These are phyloP conservation scores for Sphaerostilbella broomeana DNA, from an alignment of 2,329 filamentous ascomycete genomes.

Conservation along the genomic window DNA sequence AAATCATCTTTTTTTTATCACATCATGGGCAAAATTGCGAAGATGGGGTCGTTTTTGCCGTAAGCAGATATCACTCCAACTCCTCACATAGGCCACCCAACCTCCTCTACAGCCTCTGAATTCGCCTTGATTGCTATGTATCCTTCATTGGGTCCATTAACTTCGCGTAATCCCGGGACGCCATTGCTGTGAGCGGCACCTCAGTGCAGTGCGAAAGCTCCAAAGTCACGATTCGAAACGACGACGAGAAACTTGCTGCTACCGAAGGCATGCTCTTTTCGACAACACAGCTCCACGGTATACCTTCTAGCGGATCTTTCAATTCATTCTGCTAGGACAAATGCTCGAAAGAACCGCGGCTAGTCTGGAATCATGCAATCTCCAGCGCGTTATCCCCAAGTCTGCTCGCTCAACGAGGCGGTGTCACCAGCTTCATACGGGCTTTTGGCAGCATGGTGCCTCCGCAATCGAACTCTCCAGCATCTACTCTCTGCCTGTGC, in stretches of 20 bases:
- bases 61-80: constrained; percentile 1
- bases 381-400: constrained; percentile 45
- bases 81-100: constrained; percentile 1
- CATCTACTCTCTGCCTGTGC: constrained; percentile 33
- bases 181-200: neutral
- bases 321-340: constrained; percentile 20
- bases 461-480: constrained; percentile 41
- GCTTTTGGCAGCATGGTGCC: constrained; percentile 51
- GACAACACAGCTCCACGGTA: neutral
- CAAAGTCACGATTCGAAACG: neutral
- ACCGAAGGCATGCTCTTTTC: constrained; percentile 9
- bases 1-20: constrained; percentile 13
- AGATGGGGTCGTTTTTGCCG: constrained; percentile 9
- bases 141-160: constrained; percentile 1
- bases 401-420: constrained; percentile 31
- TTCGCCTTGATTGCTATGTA: constrained; percentile 11
- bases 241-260: constrained; percentile 1
- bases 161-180: neutral
- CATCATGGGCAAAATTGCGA: constrained; percentile 10
- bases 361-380: constrained; percentile 48
- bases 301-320: constrained; percentile 4
- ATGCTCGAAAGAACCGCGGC: constrained; percentile 55
- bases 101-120: neutral
- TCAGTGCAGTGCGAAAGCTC: constrained; percentile 1
- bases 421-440: constrained; percentile 39